Evolutionary conservation across 345 rosid species (phyloP), one percentile per base, ranked within the genome.

Genomic region (Boechera retrofracta): DNA sequence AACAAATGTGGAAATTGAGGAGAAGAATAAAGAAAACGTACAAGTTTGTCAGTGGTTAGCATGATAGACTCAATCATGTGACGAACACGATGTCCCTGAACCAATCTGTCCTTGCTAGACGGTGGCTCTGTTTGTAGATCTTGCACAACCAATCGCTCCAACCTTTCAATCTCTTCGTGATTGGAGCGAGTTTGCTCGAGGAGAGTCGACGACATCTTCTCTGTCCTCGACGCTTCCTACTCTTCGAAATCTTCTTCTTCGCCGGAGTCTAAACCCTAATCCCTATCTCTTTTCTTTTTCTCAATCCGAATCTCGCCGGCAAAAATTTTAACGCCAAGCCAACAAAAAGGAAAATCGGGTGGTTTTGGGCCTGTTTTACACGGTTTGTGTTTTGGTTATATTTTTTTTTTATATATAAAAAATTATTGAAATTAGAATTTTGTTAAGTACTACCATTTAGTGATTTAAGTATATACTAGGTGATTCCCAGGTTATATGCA

Each of bases 1-100:
- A 66, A 45, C n/a, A 31, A 9, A 31, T 4, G 16, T 6, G n/a
- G 56, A 21, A 66, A 66, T 33, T 3, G 65, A 64, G 9, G 7
- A 71, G 44, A 35, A 47, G 71, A 52, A 21, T 13, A 35, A 42
- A 5, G 35, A 49, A 15, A 64, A 36, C 73, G 78, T 81, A 96
- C 98, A 5, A 93, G 95, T 70, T 86, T 91, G 12, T 89, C 83
- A 2, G 93, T 87, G 48, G 84, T 87, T 69, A 83, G 63, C 58
- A 77, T 77, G 78, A 93, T 80, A 41, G 88, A 81, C 29, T 91
- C 91, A 48, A 93, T 93, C 87, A 87, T 87, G 79, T 82, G 82
- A 61, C 93, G 97, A 39, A 90, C 99, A 5, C 99, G 93, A 83
- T 96, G 99, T 79, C 93, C 88, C 76, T 96, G 99, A 4, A 77